Percentiles rank a stretch among this genome's conserved stretches.
These are phyloP conservation scores for Capsella rubella DNA, from an alignment of 441 rosid species.

Conservation along the genomic window DNA sequence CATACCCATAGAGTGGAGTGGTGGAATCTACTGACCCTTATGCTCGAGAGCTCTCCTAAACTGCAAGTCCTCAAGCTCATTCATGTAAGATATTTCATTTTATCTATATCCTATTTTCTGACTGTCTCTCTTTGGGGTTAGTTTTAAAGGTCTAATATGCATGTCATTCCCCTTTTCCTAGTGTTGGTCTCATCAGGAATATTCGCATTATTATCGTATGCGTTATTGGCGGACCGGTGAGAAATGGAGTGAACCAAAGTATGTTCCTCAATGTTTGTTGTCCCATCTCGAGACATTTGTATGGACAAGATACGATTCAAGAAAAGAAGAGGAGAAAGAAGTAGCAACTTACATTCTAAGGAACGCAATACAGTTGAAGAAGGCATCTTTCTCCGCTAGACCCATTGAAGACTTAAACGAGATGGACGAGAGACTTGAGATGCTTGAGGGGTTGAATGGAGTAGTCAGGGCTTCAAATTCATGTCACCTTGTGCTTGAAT, in stretches of 20 bases:
- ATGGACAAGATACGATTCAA: constrained; percentile 8
- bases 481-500: constrained; percentile 7
- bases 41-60: constrained; percentile 20
- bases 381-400: background rate
- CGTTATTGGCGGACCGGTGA: too few species aligned
- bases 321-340: background rate
- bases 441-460: background rate
- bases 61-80: constrained; percentile 27
- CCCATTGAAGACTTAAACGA: background rate
- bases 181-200: background rate
- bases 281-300: constrained; percentile 18
- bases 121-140: too few species aligned
- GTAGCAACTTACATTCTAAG: constrained; percentile 1
- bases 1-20: background rate
- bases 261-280: constrained; percentile 28
- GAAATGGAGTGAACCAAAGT: constrained; percentile 12
- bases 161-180: background rate
- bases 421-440: background rate
- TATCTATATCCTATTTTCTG: too few species aligned
- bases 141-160: background rate
- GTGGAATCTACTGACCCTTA: constrained; percentile 1
- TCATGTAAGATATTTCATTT: background rate
- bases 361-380: background rate
- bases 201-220: too few species aligned
- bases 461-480: background rate